Percentiles rank a stretch among this genome's conserved stretches.
Evolutionary conservation across 129 eudicot genomes (phyloP).

Genomic region (Deinandra increscens): DNA sequence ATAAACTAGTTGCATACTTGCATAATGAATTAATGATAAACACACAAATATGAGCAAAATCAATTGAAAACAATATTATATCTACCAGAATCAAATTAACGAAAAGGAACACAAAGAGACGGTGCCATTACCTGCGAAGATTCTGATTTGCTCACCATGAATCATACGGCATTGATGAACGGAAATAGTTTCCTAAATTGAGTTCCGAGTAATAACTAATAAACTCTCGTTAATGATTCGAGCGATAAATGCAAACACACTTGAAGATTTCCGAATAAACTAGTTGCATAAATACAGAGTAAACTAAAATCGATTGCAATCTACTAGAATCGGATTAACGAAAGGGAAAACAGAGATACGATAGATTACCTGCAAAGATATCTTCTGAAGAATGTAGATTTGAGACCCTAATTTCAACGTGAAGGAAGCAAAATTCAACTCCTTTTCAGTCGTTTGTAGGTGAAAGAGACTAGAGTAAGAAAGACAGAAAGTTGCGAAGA

Average conservation of each 20-base stretch:
- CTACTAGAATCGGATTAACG: too few species aligned
- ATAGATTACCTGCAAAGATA: slow-evolving; percentile 14
- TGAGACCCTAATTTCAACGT: background rate
- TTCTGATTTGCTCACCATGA: too few species aligned
- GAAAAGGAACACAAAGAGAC: background rate
- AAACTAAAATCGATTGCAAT: background rate
- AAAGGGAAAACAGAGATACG: background rate
- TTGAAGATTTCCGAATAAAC: background rate
- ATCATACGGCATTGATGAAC: too few species aligned
- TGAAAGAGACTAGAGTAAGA: slow-evolving; percentile 7
- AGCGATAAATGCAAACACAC: background rate
- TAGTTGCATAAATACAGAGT: slow-evolving; percentile 2
- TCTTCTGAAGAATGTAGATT: background rate
- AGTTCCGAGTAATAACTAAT: too few species aligned
- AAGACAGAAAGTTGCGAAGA: slow-evolving; percentile 25
- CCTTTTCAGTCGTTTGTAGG: background rate
- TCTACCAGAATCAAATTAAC: too few species aligned
- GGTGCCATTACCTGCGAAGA: slow-evolving; percentile 6
- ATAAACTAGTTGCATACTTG: background rate
- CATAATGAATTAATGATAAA: too few species aligned
- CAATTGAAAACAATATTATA: background rate
- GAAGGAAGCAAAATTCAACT: slow-evolving; percentile 27
- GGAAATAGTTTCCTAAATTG: too few species aligned
- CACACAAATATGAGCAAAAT: background rate
- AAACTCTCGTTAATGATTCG: slow-evolving; percentile 4